Conservation (phyloP, 768 basidiomycete genomes). For the Trametes villosa region DNA sequence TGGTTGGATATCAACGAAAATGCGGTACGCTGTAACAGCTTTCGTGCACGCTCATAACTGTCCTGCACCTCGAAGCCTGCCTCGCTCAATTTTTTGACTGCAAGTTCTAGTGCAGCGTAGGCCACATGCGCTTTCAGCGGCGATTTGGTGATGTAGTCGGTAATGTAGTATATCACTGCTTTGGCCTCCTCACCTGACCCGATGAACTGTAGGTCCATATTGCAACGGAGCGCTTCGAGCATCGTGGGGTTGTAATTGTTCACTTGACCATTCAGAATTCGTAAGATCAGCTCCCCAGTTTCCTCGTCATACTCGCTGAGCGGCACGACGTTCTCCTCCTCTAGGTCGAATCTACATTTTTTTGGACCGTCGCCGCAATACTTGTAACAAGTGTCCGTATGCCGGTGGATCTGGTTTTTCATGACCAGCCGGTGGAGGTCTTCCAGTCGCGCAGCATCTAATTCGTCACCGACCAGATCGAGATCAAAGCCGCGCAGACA, state of each 20-base stretch:
- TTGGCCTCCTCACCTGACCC: constrained; percentile 46
- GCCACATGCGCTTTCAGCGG: constrained; percentile 47
- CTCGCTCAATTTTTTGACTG: not conserved
- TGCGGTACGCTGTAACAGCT: constrained; percentile 43
- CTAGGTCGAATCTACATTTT: constrained; percentile 34
- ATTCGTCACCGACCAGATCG: not conserved
- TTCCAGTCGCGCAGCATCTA: not conserved
- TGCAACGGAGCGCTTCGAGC: constrained; percentile 40
- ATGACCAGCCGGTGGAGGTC: not conserved
- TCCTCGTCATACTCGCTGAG: not conserved
- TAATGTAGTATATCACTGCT: constrained; percentile 51
- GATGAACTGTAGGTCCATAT: constrained; percentile 55
- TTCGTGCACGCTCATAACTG: constrained; percentile 31
- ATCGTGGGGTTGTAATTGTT: constrained; percentile 50
- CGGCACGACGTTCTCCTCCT: not conserved
- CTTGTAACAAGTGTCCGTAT: constrained; percentile 44
- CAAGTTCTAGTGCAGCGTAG: constrained; percentile 41
- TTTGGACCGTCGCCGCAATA: constrained; percentile 35
- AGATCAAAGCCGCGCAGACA: not conserved
- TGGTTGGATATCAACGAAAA: constrained; percentile 42
- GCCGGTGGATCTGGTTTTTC: constrained; percentile 38
- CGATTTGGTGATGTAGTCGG: constrained; percentile 52
- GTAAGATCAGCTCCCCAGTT: constrained; percentile 38
- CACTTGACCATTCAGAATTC: constrained; percentile 43
- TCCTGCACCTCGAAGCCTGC: not conserved